Evolutionary conservation across 805 yeast genomes (phyloP), one percentile per base, ranked within the genome.

Genomic region (Teunomyces cretensis): DNA sequence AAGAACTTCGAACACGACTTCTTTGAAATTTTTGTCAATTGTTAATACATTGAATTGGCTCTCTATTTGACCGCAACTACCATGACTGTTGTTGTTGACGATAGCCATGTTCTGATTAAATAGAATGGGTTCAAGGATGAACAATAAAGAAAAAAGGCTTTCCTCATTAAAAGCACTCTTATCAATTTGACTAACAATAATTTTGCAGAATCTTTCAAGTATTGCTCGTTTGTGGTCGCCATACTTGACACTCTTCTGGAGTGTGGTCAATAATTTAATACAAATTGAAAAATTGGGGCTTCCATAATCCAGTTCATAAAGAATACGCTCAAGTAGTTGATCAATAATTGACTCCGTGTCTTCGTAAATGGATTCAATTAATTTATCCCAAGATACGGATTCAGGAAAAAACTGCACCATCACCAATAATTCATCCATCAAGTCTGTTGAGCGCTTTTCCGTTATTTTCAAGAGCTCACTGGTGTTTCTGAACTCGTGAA

Each of bases 61-160:
- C n/a, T n/a, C n/a, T n/a, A n/a, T n/a, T n/a, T n/a, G n/a, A n/a
- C n/a, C n/a, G n/a, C n/a, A n/a, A n/a, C n/a, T n/a, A n/a, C n/a
- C 6, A 46, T 17, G 14, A 35, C 30, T 3, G 14, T 72, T 43
- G 14, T 58, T 49, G 45, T 74, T 77, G 6, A 72, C 60, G 1
- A 53, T 54, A 0, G 88, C 88, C 3, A 80, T 64, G 28, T 72
- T 73, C 2, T 79, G 67, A 33, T 71, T 75, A 1, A 82, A 68
- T 35, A 86, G 54, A 2, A 83, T 61, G 30, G 75, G 78, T 44
- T 82, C 87, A 36, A 80, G 68, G 3, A 83, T 73, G 16, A 74
- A 61, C 30, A 88, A 57, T 0, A 81, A 79, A 46, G 76, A 71
- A 0, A 84, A 76, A 54, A 81, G 79, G 84, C 88, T 87, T 12